Evolutionary conservation across 2,329 filamentous ascomycete species (phyloP), one percentile per base, ranked within the genome.

Genomic region (Alternaria arbusti): DNA sequence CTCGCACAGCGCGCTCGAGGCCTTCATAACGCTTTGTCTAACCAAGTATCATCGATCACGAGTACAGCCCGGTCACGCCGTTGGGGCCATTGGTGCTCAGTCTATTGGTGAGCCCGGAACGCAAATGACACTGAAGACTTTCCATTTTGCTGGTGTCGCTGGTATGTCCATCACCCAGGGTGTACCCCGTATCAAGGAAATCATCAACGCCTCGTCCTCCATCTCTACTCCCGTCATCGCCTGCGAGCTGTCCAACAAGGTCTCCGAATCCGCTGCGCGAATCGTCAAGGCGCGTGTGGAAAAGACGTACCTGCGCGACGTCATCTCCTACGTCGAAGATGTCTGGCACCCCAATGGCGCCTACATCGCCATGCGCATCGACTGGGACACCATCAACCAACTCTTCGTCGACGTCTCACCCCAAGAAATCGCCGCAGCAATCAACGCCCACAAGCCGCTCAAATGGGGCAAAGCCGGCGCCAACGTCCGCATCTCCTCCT

Each of bases 121-220:
- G 1, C 96, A 99, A 81, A 99, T 99, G 96, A 99, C 96, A 1
- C 84, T 99, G 68, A 98, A 98, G 83, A 98, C 96, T 78, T 98
- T 98, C 89, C 96, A 98, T 91, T 99, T 99, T 84, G 96, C 96
- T 78, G 96, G 96, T 91, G 96, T 99, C 68, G 96, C 96, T 46
- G 95, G 95, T 79, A 98, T 99, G 96, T 97, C 93, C 86, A 97
- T 99, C 77, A 99, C 96, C 0, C 93, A 97, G 77, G 96, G 96
- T 92, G 96, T 99, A 7, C 96, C 96, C 1, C 95, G 96, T 90
- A 99, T 99, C 84, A 99, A 99, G 83, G 96, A 99, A 85, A 99
- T 99, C 71, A 99, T 99, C 89, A 99, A 99, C 82, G 96, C 96
- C 6, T 97, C 94, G 9, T 97, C 94, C 79, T 85, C 86, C 54